These are phyloP conservation scores for Aspergillus sojae DNA, from an alignment of 2,329 filamentous ascomycete genomes.

Conservation along the genomic window DNA sequence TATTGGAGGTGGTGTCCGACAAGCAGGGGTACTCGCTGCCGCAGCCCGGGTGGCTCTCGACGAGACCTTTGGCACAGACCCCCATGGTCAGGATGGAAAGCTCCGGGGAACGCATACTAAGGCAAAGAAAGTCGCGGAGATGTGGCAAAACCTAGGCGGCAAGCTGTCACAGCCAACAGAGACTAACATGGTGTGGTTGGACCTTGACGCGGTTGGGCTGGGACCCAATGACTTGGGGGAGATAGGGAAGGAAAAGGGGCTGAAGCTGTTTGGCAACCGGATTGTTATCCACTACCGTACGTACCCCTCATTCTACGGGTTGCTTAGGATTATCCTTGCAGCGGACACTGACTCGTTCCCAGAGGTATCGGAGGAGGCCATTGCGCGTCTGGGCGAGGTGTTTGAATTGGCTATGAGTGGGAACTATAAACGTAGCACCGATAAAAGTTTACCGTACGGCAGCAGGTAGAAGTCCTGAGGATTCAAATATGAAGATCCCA, in stretches of 20 bases:
- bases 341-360: constrained; percentile 27
- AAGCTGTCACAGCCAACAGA: constrained; percentile 70
- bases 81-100: constrained; percentile 62
- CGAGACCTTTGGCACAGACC: constrained; percentile 69
- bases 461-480: constrained; percentile 28
- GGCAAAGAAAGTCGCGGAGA: constrained; percentile 62
- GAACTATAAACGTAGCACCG: constrained; percentile 33
- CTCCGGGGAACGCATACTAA: constrained; percentile 63
- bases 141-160: constrained; percentile 73
- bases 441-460: constrained; percentile 38
- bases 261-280: constrained; percentile 60
- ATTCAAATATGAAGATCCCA: too few species aligned
- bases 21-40: constrained; percentile 74
- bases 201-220: constrained; percentile 65
- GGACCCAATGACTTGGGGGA: constrained; percentile 56
- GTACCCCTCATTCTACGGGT: constrained; percentile 18
- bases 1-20: constrained; percentile 76
- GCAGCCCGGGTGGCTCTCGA: constrained; percentile 77
- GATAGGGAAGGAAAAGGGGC: constrained; percentile 58
- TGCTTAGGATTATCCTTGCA: background rate
- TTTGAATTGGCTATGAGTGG: constrained; percentile 50
- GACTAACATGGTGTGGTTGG: constrained; percentile 92
- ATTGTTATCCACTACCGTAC: constrained; percentile 69
- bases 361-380: constrained; percentile 68
- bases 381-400: constrained; percentile 59